Conservation (phyloP, 371 early-diverging fungal species). For the Mucor irregularis region DNA sequence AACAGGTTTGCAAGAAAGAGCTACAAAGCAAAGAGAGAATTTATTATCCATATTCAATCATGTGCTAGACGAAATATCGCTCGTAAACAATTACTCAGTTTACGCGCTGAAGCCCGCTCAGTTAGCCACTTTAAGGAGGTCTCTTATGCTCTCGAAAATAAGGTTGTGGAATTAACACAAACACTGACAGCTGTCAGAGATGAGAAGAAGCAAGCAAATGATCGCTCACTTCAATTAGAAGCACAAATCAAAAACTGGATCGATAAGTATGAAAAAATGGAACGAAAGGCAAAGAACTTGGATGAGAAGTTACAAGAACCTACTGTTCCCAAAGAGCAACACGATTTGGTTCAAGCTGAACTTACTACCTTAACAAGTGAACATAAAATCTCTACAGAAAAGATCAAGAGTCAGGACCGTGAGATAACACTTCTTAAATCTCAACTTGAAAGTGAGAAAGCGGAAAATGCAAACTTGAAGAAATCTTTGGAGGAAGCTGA, state of each 20-base stretch:
- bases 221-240: conserved; percentile 66
- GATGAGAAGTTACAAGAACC: conserved; percentile 58
- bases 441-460: conserved; percentile 61
- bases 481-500: conserved; percentile 40
- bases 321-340: conserved; percentile 63
- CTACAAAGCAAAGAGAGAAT: conserved; percentile 50
- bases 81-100: conserved; percentile 56
- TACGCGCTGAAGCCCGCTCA: conserved; percentile 87
- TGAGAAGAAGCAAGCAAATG: conserved; percentile 63
- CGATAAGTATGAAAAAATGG: conserved; percentile 69
- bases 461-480: conserved; percentile 68
- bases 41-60: conserved; percentile 81
- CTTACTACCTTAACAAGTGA: conserved; percentile 42
- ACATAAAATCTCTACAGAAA: conserved; percentile 50
- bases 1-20: conserved; percentile 65
- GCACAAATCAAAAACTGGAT: conserved; percentile 69
- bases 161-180: conserved; percentile 93
- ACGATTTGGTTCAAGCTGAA: conserved; percentile 59
- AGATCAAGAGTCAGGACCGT: conserved; percentile 64
- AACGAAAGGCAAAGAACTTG: conserved; percentile 49
- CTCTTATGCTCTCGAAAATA: conserved; percentile 94
- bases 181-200: conserved; percentile 67
- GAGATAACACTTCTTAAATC: conserved; percentile 60
- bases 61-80: conserved; percentile 81
- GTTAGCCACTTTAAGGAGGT: conserved; percentile 91